These are phyloP conservation scores for Phanerochaete sordida DNA, from an alignment of 768 basidiomycete species.

Conservation along the genomic window DNA sequence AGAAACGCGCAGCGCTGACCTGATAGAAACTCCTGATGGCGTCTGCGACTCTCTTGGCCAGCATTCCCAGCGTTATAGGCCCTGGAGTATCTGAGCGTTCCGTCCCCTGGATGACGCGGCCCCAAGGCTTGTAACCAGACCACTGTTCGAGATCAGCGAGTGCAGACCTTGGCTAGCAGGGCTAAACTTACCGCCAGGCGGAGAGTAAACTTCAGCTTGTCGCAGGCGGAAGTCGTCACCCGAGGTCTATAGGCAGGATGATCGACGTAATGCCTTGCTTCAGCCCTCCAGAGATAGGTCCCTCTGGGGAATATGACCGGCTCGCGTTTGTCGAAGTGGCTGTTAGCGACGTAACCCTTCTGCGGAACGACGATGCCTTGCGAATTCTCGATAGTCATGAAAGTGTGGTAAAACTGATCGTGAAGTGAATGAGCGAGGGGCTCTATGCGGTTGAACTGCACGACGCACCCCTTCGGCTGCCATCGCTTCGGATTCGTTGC, in stretches of 20 bases:
- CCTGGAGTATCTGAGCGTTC: not conserved
- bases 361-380: not conserved
- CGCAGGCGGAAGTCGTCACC: not conserved
- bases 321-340: too few relatives aligned
- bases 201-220: not conserved
- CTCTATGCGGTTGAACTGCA: too few relatives aligned
- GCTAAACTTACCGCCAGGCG: not conserved
- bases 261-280: too few relatives aligned
- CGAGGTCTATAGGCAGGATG: not conserved
- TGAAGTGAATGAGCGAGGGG: too few relatives aligned
- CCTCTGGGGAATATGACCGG: not conserved
- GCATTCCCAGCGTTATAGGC: not conserved
- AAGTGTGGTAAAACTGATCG: too few relatives aligned
- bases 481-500: too few relatives aligned
- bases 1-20: not conserved
- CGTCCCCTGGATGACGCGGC: not conserved
- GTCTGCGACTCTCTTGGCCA: slow-evolving; percentile 1
- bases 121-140: slow-evolving; percentile 5
- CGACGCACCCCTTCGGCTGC: too few relatives aligned
- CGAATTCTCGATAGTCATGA: not conserved
- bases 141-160: not conserved
- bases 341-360: not conserved
- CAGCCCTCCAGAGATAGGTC: not conserved
- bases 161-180: too few relatives aligned
- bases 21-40: not conserved